Percentiles rank a stretch among this genome's conserved stretches.
phyloP scores from a whole-genome alignment of 2,329 filamentous ascomycete genomes.

The Ophiosphaerella narmari region DNA sequence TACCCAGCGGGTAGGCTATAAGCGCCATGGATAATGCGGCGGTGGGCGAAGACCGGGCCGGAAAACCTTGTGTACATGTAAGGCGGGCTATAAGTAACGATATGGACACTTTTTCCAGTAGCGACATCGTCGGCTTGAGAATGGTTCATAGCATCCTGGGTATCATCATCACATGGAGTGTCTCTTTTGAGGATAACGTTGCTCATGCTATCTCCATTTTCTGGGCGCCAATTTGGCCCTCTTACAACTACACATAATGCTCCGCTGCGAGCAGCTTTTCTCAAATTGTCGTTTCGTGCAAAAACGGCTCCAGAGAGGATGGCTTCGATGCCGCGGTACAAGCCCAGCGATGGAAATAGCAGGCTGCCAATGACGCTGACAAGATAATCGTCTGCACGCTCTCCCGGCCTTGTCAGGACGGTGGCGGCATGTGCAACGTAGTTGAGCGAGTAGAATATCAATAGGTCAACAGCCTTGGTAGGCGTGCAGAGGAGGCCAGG shows the following conservation, averaged over 20 bases:
- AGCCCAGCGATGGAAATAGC: constrained; percentile 29
- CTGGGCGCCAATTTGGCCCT: constrained; percentile 25
- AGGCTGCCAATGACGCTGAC: constrained; percentile 21
- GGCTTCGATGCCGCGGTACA: constrained; percentile 31
- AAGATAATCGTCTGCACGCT: constrained; percentile 15
- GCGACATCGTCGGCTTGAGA: not conserved
- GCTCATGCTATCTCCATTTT: constrained; percentile 15
- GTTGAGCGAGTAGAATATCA: constrained; percentile 42
- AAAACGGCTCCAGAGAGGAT: constrained; percentile 25
- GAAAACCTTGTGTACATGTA: constrained; percentile 22
- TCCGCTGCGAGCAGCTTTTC: constrained; percentile 29
- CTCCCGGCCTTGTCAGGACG: constrained; percentile 37
- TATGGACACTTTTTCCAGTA: constrained; percentile 3
- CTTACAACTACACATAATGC: constrained; percentile 39
- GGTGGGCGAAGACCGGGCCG: constrained; percentile 15
- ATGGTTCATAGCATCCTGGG: not conserved
- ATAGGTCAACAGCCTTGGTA: constrained; percentile 29
- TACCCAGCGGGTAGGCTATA: constrained; percentile 20
- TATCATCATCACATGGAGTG: not conserved
- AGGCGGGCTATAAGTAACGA: constrained; percentile 15
- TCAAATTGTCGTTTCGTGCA: constrained; percentile 16
- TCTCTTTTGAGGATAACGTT: constrained; percentile 11
- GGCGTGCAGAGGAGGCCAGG: constrained; percentile 31
- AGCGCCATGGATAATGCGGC: constrained; percentile 23
- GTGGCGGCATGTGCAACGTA: constrained; percentile 46